phyloP scores from a whole-genome alignment of 148 eudicot species.

The Heliamphora exappendiculata region DNA sequence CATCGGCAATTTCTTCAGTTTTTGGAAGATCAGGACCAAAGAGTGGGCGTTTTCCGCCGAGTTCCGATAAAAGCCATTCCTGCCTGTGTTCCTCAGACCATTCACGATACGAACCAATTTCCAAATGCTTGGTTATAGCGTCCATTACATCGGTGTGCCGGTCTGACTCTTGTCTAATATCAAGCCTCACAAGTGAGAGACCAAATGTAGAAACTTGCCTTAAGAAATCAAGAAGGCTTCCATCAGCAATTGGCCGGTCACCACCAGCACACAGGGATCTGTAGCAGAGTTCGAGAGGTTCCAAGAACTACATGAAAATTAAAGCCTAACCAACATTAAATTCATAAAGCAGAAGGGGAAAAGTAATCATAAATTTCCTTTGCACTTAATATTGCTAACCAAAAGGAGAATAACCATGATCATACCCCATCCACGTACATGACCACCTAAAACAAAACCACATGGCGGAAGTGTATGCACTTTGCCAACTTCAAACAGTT shows the following conservation, averaged over 20 bases:
- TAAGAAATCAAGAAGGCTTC: constrained; percentile 93
- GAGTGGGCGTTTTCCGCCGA: constrained; percentile 83
- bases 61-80: constrained; percentile 95
- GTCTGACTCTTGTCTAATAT: constrained; percentile 93
- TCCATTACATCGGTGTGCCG: constrained; percentile 94
- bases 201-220: constrained; percentile 96
- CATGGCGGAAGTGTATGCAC: background rate
- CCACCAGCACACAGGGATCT: constrained; percentile 87
- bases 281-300: constrained; percentile 95
- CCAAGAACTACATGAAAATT: constrained; percentile 55
- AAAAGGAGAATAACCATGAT: constrained; percentile 4
- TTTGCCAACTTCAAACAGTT: background rate
- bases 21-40: constrained; percentile 88
- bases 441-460: background rate
- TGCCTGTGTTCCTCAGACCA: constrained; percentile 92
- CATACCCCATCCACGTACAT: constrained; percentile 1
- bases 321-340: constrained; percentile 2
- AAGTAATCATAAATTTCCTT: background rate
- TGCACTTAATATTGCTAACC: background rate
- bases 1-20: constrained; percentile 96
- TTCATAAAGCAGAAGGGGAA: too few relatives aligned
- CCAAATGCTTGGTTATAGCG: constrained; percentile 81
- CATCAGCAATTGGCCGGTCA: constrained; percentile 86
- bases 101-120: constrained; percentile 84
- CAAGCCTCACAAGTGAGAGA: constrained; percentile 85